Evolutionary conservation across 1,284 basidiomycete species (phyloP).

Genomic region (Naganishia albida): DNA sequence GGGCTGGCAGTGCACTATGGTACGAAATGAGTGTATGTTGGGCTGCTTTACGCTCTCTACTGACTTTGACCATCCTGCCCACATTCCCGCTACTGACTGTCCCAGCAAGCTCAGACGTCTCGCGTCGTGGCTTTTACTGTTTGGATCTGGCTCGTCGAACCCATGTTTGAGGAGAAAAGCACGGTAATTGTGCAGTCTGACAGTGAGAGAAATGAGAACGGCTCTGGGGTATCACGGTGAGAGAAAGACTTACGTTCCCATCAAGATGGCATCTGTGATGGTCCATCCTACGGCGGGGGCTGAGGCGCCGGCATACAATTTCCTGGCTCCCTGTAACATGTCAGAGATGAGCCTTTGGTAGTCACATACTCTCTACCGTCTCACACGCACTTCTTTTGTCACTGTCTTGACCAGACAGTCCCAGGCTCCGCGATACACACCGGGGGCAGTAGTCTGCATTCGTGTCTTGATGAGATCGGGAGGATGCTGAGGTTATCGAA

Average conservation of each 20-base stretch:
- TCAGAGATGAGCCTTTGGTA: neutral
- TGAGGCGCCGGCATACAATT: slow-evolving; percentile 54
- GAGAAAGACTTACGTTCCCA: slow-evolving; percentile 48
- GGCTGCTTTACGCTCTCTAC: slow-evolving; percentile 12
- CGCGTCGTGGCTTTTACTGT: slow-evolving; percentile 31
- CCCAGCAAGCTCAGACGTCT: slow-evolving; percentile 46
- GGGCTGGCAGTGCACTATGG: slow-evolving; percentile 50
- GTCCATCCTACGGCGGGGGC: slow-evolving; percentile 54
- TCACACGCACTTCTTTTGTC: slow-evolving; percentile 39
- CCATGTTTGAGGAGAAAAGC: slow-evolving; percentile 44
- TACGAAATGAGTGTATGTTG: neutral
- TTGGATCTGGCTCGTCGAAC: slow-evolving; percentile 35
- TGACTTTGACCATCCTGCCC: slow-evolving; percentile 54
- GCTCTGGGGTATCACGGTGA: neutral
- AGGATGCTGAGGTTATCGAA: slow-evolving; percentile 1
- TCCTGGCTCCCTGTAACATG: slow-evolving; percentile 40
- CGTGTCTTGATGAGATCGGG: slow-evolving; percentile 30
- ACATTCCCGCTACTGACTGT: slow-evolving; percentile 46
- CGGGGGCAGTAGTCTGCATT: slow-evolving; percentile 51
- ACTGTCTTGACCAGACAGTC: slow-evolving; percentile 48
- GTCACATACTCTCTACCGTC: no score
- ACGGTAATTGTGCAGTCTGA: slow-evolving; percentile 53
- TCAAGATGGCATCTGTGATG: slow-evolving; percentile 53
- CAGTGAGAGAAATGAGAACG: neutral
- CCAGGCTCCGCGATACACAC: slow-evolving; percentile 49